A percentile compares a stretch with the other conserved stretches of the same genome.
phyloP scores from a whole-genome alignment of 257 asterid genomes.

The Pogostemon cablin region DNA sequence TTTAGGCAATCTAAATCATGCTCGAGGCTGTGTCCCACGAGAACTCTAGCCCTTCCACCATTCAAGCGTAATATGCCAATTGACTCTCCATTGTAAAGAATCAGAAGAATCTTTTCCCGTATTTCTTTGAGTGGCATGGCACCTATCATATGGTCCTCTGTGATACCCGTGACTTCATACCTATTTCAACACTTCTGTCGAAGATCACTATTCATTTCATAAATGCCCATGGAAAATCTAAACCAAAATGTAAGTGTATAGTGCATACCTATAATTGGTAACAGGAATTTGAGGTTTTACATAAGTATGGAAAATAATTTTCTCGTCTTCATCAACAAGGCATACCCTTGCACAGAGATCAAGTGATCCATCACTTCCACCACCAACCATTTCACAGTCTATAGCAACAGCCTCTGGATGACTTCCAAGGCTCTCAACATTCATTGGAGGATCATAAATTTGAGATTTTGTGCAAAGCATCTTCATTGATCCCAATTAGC shows the following conservation, averaged over 20 bases:
- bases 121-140: conserved; percentile 62
- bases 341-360: conserved; percentile 61
- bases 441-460: conserved; percentile 34
- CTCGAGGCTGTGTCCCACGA: conserved; percentile 55
- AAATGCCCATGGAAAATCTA: conserved; percentile 10
- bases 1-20: conserved; percentile 46
- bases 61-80: conserved; percentile 41
- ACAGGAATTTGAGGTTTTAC: conserved; percentile 51
- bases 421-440: conserved; percentile 20
- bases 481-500: conserved; percentile 35
- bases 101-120: conserved; percentile 44
- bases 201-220: not conserved
- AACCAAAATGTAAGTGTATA: conserved; percentile 9
- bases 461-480: conserved; percentile 34
- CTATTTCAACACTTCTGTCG: conserved; percentile 31
- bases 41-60: conserved; percentile 54
- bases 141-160: conserved; percentile 52
- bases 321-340: conserved; percentile 55
- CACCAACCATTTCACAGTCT: conserved; percentile 63
- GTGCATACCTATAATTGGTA: conserved; percentile 51
- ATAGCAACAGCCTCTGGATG: conserved; percentile 49
- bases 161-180: conserved; percentile 57
- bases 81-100: conserved; percentile 55
- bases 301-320: conserved; percentile 48
- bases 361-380: conserved; percentile 61